These are phyloP conservation scores for Flammula alnicola DNA, from an alignment of 1,284 basidiomycete species.

Conservation along the genomic window DNA sequence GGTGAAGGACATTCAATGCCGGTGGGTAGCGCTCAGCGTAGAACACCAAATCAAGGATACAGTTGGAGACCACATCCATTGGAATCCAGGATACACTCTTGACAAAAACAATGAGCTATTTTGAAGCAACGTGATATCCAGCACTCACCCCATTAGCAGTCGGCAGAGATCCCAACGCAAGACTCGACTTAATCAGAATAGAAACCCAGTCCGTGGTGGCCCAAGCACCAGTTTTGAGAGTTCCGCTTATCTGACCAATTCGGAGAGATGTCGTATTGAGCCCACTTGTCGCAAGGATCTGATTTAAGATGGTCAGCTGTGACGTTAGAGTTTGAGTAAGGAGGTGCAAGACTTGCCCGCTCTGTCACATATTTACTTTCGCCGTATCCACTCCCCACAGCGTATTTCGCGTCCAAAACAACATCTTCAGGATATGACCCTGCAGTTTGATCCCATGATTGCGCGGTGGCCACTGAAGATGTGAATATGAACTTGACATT, in stretches of 20 bases:
- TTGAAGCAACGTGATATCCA: neutral
- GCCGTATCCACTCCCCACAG: slow-evolving; percentile 41
- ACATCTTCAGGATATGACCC: slow-evolving; percentile 23
- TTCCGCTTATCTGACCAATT: slow-evolving; percentile 48
- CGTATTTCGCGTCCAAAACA: slow-evolving; percentile 26
- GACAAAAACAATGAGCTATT: slow-evolving; percentile 14
- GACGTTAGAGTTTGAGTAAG: no score
- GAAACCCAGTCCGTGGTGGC: slow-evolving; percentile 50
- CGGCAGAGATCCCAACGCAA: slow-evolving; percentile 34
- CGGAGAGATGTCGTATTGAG: slow-evolving; percentile 37
- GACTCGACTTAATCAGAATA: slow-evolving; percentile 40
- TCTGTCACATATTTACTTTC: slow-evolving; percentile 53
- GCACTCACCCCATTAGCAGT: slow-evolving; percentile 30
- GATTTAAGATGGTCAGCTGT: neutral
- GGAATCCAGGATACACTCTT: slow-evolving; percentile 24
- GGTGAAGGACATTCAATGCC: slow-evolving; percentile 18
- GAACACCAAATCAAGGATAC: slow-evolving; percentile 7
- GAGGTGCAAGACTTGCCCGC: slow-evolving; percentile 26
- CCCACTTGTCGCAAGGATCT: slow-evolving; percentile 34
- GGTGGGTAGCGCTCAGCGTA: neutral
- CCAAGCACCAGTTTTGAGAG: slow-evolving; percentile 45
- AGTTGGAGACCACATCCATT: slow-evolving; percentile 1
- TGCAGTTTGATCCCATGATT: slow-evolving; percentile 25
- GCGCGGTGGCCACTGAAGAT: slow-evolving; percentile 23
- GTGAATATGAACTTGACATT: slow-evolving; percentile 25